Evolutionary conservation across 176 grass and related monocot species (phyloP).

Genomic region (Leersia perrieri): DNA sequence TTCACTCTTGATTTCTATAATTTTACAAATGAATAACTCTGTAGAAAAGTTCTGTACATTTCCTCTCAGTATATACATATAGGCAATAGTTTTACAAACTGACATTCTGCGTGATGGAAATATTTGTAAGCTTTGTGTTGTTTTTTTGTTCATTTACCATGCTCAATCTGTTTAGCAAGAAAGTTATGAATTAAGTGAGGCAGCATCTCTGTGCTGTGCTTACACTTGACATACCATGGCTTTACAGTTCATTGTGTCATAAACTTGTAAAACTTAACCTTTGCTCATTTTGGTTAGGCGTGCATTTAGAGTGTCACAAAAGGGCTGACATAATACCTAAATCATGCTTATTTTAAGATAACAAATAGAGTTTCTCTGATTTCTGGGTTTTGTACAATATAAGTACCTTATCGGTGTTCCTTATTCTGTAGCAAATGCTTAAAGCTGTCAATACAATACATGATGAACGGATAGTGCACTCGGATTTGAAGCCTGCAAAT

Average conservation of each 20-base stretch:
- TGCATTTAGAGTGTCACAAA: not conserved
- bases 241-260: not conserved
- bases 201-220: not conserved
- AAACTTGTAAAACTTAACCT: slow-evolving; percentile 22
- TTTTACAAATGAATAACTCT: not conserved
- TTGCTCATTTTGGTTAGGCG: not conserved
- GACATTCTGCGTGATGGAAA: not conserved
- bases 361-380: not conserved
- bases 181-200: slow-evolving; percentile 15
- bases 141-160: not conserved
- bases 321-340: not conserved
- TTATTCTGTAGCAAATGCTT: slow-evolving; percentile 90
- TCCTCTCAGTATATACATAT: not conserved
- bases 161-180: not conserved
- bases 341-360: slow-evolving; percentile 13
- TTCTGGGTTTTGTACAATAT: not conserved
- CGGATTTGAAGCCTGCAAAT: slow-evolving; percentile 93
- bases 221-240: not conserved
- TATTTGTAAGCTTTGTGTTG: not conserved
- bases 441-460: slow-evolving; percentile 95
- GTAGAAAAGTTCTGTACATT: not conserved
- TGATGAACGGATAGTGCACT: slow-evolving; percentile 88
- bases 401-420: not conserved
- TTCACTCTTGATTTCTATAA: not conserved
- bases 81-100: not conserved